phyloP scores from a whole-genome alignment of 2,329 filamentous ascomycete species.

The Diplodia sapinea region DNA sequence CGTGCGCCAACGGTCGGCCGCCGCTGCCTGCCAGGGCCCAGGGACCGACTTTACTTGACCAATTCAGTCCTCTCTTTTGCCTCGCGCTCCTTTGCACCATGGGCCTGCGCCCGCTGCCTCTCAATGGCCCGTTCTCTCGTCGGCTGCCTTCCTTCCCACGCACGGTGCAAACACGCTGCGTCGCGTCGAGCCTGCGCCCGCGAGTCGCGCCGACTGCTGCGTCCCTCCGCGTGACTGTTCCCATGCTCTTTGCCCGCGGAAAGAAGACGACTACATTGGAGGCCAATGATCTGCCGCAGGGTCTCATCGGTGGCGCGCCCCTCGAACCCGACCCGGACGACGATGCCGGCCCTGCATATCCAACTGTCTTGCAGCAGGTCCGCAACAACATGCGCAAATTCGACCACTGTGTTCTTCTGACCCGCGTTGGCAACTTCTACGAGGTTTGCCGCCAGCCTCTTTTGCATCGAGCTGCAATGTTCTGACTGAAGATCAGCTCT shows the following conservation, averaged over 20 bases:
- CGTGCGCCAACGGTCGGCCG: neutral
- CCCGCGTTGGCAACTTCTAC: conserved; percentile 93
- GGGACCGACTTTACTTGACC: neutral
- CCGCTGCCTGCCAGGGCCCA: conserved; percentile 12
- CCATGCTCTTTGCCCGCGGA: conserved; percentile 4
- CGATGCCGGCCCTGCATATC: conserved; percentile 67
- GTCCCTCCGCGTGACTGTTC: conserved; percentile 33
- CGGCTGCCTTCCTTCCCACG: neutral
- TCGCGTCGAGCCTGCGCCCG: conserved; percentile 13
- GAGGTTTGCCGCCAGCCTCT: conserved; percentile 97
- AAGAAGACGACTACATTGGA: conserved; percentile 47
- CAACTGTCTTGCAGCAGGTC: conserved; percentile 87
- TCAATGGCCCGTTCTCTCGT: neutral
- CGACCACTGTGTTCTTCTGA: conserved; percentile 87
- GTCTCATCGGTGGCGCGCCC: conserved; percentile 54
- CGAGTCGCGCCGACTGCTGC: conserved; percentile 9
- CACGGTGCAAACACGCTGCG: conserved; percentile 6
- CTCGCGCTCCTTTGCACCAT: neutral
- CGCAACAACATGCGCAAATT: conserved; percentile 89
- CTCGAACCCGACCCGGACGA: conserved; percentile 48
- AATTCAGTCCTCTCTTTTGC: neutral
- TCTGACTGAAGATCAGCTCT: conserved; percentile 60
- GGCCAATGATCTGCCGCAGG: conserved; percentile 60
- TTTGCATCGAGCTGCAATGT: neutral
- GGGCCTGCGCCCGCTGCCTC: conserved; percentile 1